Evolutionary conservation across 352 stramenopile species (phyloP).

Genomic region (Pythium rhizo-oryzae): DNA sequence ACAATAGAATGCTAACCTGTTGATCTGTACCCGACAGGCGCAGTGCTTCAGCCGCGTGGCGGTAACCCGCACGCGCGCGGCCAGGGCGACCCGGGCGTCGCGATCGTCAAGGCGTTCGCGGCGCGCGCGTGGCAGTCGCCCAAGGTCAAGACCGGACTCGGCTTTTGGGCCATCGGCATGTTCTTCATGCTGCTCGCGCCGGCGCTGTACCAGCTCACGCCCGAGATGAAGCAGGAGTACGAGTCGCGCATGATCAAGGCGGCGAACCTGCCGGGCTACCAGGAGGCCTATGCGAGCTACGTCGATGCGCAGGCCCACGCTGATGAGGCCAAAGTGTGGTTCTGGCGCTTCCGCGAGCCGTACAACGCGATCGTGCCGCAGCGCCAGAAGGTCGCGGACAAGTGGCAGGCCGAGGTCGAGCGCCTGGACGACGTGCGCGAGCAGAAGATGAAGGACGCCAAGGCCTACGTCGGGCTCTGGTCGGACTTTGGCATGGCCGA

Average conservation of each 20-base stretch:
- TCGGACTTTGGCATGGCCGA: conserved; percentile 84
- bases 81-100: conserved; percentile 47
- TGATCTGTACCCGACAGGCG: too few species aligned
- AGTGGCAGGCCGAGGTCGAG: conserved; percentile 62
- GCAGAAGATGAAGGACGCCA: conserved; percentile 80
- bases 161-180: conserved; percentile 76
- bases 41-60: conserved; percentile 28
- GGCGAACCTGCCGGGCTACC: conserved; percentile 78
- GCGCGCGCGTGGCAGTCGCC: conserved; percentile 56
- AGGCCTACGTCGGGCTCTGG: conserved; percentile 77
- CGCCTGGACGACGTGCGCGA: conserved; percentile 56
- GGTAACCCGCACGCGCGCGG: conserved; percentile 3
- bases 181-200: conserved; percentile 85
- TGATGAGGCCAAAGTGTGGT: conserved; percentile 88
- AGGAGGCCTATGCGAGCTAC: conserved; percentile 65
- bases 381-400: conserved; percentile 59
- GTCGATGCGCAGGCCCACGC: conserved; percentile 53
- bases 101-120: conserved; percentile 57
- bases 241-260: conserved; percentile 75
- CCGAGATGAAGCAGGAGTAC: conserved; percentile 80
- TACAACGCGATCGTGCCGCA: conserved; percentile 59
- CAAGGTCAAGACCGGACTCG: conserved; percentile 62
- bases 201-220: conserved; percentile 57
- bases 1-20: too few species aligned
- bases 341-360: conserved; percentile 85